Base-by-base conservation (phyloP, 2,329 filamentous ascomycete genomes). In the Colletotrichum filicis region DNA sequence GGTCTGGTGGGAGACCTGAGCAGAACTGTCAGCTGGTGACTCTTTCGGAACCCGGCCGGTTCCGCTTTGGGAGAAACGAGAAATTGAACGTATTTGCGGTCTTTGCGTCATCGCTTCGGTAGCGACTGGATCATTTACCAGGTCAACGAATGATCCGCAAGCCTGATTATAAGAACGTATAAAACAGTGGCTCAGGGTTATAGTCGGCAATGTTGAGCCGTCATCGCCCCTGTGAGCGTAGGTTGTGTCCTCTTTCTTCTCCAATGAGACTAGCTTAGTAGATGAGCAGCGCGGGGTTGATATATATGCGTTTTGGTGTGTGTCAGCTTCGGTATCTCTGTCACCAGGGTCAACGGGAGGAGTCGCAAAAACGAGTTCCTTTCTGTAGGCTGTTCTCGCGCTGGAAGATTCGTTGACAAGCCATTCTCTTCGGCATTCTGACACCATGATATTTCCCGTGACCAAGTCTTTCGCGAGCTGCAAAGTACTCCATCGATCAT, bases 401-500 rank as follows among this genome's bases (percentile, higher is more conserved):
- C 90, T 90, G 28, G 87, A 87, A 69, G 90, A 91, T 26, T 85
- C 84, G 35, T 80, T 80, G 0, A 75, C 74, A 7, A 85, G 85
- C 90, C 92, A 95, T 79, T 95, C 93, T 32, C 90, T 91, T 16
- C 93, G 87, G 35, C 88, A 89, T 79, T 95, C 93, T 0, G 94
- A 81, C 22, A 94, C 91, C 63, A 88, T 84, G 1, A 93, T 81
- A 16, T 85, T 80, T 1, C 90, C 89, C 0, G 88, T 91, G 12
- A 77, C 76, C 72, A 94, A 90, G 71, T 94, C 89, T 42, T 84
- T 85, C 32, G 89, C 87, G 1, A 95, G 83, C 4, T 87, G 87
- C 4, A 95, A 82, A 70, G 91, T 89, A 0, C 90, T 92, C 93
- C 93, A 95, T 3, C 92, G 88, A 76, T 95, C 91, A 75, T 95